A percentile compares a stretch with the other conserved stretches of the same genome.
phyloP scores from a whole-genome alignment of 768 basidiomycete species.

The Dioszegia hungarica region DNA sequence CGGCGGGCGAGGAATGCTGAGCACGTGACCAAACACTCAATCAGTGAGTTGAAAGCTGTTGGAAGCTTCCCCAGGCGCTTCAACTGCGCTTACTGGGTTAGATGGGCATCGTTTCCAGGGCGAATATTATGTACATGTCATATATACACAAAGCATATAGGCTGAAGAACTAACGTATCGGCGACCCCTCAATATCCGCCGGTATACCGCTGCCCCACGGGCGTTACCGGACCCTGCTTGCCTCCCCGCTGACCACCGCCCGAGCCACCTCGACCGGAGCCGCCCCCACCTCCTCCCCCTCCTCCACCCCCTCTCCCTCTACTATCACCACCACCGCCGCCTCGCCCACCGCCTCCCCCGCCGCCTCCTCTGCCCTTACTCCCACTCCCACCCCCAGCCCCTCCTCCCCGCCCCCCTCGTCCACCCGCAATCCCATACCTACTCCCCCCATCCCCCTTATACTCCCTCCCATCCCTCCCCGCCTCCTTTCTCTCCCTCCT shows the following conservation, averaged over 20 bases:
- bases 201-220: slow-evolving; percentile 8
- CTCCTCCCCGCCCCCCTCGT: not conserved
- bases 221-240: not conserved
- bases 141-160: too few species aligned
- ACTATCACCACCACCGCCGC: not conserved
- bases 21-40: too few species aligned
- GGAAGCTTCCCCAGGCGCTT: too few species aligned
- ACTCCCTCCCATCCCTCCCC: slow-evolving; percentile 8
- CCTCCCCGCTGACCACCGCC: not conserved
- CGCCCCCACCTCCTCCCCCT: not conserved
- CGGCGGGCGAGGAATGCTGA: not conserved
- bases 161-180: too few species aligned
- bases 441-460: slow-evolving; percentile 7
- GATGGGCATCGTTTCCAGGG: too few species aligned
- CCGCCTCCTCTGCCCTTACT: not conserved
- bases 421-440: slow-evolving; percentile 1
- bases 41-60: too few species aligned
- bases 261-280: not conserved
- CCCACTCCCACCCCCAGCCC: not conserved
- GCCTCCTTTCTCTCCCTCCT: slow-evolving; percentile 5
- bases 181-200: slow-evolving; percentile 12
- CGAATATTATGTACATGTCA: too few species aligned
- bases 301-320: not conserved
- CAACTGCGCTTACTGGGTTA: too few species aligned
- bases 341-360: not conserved